Evolutionary conservation across 2,329 filamentous ascomycete species (phyloP), one percentile per base, ranked within the genome.

Genomic region (Ophiostoma australiae): DNA sequence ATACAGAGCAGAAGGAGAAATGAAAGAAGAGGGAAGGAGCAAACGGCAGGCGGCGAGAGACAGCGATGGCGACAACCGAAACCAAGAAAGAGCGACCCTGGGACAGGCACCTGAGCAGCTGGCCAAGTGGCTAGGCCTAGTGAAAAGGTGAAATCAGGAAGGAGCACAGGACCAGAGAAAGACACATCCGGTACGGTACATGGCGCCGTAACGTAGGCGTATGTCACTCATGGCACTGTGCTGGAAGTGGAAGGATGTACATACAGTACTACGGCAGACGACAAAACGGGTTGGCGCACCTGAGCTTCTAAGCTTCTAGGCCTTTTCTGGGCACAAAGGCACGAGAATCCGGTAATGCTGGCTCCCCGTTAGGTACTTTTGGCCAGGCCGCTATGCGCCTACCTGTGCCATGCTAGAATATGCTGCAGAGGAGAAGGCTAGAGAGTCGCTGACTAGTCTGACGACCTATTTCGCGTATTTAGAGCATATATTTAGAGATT

Each of bases 301-400:
- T 17, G 44, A 20, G n/a, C 37, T 39, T 31, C 27, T 31, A 31
- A 31, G 39, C 39, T 41, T 11, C 39, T 41, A 13, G 15, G 39
- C 39, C 15, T 15, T 15, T 41, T 8, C 44, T 48, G 44, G 17
- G 44, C 44, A 20, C 52, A 4, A 63, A 63, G 27, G 27, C 27
- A 33, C 27, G 58, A 63, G 52, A 33, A 48, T n/a, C 44, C 20
- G 44, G 44, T 17, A 35, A 63, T 63, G 33, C 35, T 63, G 58
- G 58, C 52, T 33, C 58, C 11, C 27, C 58, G 58, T 31, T 63
- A 63, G 58, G 63, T 37, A 39, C n/a, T 66, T 66, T 66, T 66
- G 63, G 33, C 44, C 44, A 17, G 44, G 37, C 4, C 7, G 61
- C 33, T 65, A 35, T 37, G 61, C 37, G 17, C 61, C 33, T 41